Evolutionary conservation across 441 rosid species (phyloP), one percentile per base, ranked within the genome.

Genomic region (Brassica hybrid): DNA sequence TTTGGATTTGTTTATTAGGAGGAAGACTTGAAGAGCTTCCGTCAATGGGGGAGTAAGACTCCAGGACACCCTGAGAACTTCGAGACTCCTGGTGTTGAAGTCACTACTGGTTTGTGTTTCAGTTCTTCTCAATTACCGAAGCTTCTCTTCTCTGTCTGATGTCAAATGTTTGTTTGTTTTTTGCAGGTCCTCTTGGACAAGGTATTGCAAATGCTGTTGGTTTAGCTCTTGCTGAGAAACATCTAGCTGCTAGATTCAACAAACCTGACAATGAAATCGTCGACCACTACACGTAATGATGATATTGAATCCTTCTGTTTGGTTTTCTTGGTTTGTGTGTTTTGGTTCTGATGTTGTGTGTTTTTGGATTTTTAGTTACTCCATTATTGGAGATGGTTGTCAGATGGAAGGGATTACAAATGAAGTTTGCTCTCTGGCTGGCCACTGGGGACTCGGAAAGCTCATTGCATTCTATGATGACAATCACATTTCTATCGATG

Each of bases 151-250:
- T 56, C 25, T 56, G 60, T 17, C 23, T 64, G 10, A 32, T 52
- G 6, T 13, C 12, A 27, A 27, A 45, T 48, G 32, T n/a, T 65
- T n/a, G 17, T 16, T 14, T 2, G 12, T 5, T 14, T 11, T 32
- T 73, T 76, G 21, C 73, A 96, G 99, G 98, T 83, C 99, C 99
- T 69, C 99, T 96, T 77, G 99, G 99, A 61, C 99, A 94, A 83
- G 99, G 99, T 34, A 52, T 91, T 58, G 98, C 96, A 43, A 96
- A 96, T 87, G 99, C 95, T 60, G 99, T 96, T 43, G 99, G 99
- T 64, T 87, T 96, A 90, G 99, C 99, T 45, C 96, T 96, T 16
- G 97, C 90, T 0, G 98, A 96, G 91, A 96, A 85, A 85, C 95
- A 94, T 80, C 85, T 96, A 85, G 99, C 98, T 76, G 98, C 97